phyloP scores from a whole-genome alignment of 1,139 yeast genomes.

The Maudiozyma humilis region DNA sequence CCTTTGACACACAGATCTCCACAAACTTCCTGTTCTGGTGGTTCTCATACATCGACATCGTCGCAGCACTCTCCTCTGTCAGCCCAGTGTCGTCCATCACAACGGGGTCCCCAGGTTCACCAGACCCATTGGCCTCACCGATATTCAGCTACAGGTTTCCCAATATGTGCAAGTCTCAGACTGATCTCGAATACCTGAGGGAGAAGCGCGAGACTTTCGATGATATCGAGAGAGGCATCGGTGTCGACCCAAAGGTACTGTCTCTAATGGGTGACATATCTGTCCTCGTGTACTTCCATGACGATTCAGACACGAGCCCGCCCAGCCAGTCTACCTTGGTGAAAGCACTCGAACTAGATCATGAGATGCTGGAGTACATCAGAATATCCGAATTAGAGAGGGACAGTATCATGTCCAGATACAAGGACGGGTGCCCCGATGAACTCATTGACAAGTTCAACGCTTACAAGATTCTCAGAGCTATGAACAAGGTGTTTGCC shows the following conservation, averaged over 20 bases:
- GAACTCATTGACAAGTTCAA: slow-evolving; percentile 13
- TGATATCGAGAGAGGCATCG: slow-evolving; percentile 50
- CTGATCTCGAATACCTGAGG: slow-evolving; percentile 4
- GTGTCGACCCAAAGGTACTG: slow-evolving; percentile 49
- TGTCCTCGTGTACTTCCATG: slow-evolving; percentile 35
- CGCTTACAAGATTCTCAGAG: slow-evolving; percentile 38
- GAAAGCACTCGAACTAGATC: slow-evolving; percentile 43
- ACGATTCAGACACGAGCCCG: slow-evolving; percentile 19
- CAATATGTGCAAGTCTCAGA: slow-evolving; percentile 1
- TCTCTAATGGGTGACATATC: slow-evolving; percentile 44
- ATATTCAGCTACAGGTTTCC: slow-evolving; percentile 7
- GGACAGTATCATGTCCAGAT: slow-evolving; percentile 24
- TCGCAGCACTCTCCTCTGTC: slow-evolving; percentile 47
- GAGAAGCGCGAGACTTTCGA: slow-evolving; percentile 15
- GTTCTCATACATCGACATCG: slow-evolving; percentile 64
- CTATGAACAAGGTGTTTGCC: slow-evolving; percentile 49
- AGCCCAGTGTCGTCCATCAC: slow-evolving; percentile 3
- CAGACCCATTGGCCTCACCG: background rate
- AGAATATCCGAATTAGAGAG: slow-evolving; percentile 28
- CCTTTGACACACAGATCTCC: slow-evolving; percentile 35
- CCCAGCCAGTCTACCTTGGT: slow-evolving; percentile 32
- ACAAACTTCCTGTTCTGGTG: slow-evolving; percentile 58
- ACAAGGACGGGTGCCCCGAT: slow-evolving; percentile 15
- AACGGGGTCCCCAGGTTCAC: background rate
- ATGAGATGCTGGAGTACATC: slow-evolving; percentile 28